A percentile compares a stretch with the other conserved stretches of the same genome.
These are phyloP conservation scores for Trichosanthes truncata DNA, from an alignment of 306 rosid species.

Conservation along the genomic window DNA sequence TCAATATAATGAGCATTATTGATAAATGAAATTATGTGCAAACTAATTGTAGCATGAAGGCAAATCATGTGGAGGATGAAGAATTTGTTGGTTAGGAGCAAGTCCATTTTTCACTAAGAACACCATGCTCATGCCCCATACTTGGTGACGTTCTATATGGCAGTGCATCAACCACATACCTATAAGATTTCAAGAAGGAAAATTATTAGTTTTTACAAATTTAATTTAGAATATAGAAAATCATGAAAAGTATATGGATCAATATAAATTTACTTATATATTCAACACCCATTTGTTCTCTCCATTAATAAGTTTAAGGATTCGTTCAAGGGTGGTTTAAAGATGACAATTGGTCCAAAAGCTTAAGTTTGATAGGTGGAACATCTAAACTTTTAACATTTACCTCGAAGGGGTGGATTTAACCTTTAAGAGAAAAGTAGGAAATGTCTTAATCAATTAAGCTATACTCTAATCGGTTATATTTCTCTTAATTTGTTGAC, in stretches of 20 bases:
- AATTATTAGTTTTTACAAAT: background rate
- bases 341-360: too few species aligned
- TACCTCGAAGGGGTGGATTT: too few species aligned
- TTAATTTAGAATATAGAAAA: background rate
- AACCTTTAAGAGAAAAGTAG: too few species aligned
- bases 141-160: constrained; percentile 34
- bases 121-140: constrained; percentile 40
- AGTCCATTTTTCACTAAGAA: constrained; percentile 32
- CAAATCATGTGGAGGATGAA: constrained; percentile 25
- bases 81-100: constrained; percentile 16
- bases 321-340: too few species aligned
- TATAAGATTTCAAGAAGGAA: background rate
- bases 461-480: too few species aligned
- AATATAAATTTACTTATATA: too few species aligned
- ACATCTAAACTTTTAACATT: too few species aligned
- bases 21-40: background rate
- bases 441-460: too few species aligned
- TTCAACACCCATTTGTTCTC: too few species aligned
- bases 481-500: background rate
- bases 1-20: background rate
- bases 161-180: constrained; percentile 49
- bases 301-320: too few species aligned
- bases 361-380: too few species aligned
- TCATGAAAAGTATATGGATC: too few species aligned
- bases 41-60: constrained; percentile 12